Evolutionary conservation across 768 basidiomycete genomes (phyloP).

Genomic region (Gloeopeniophorella convolvens): DNA sequence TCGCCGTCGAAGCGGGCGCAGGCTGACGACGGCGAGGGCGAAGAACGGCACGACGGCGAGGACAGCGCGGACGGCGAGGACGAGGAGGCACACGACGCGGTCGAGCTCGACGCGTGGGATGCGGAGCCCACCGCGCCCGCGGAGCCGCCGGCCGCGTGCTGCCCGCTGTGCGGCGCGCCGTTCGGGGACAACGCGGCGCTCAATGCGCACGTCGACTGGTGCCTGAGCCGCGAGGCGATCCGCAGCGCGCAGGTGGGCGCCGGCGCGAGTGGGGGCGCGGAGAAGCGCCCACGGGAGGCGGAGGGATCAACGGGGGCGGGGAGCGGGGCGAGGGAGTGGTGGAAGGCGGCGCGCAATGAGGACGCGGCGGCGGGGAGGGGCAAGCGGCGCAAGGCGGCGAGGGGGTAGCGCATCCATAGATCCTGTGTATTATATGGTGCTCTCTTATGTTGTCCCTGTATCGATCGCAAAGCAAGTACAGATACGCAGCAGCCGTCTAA

Average conservation of each 20-base stretch:
- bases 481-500: too few relatives aligned
- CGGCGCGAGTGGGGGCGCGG: constrained; percentile 1
- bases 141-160: constrained; percentile 32
- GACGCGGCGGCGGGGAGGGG: too few relatives aligned
- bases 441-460: too few relatives aligned
- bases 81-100: constrained; percentile 33
- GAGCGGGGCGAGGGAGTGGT: too few relatives aligned
- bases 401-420: too few relatives aligned
- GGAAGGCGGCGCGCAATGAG: too few relatives aligned
- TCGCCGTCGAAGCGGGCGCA: constrained; percentile 39
- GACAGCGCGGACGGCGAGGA: constrained; percentile 42
- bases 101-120: neutral
- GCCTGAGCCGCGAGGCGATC: constrained; percentile 75
- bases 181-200: constrained; percentile 71
- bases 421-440: too few relatives aligned
- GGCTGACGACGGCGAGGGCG: constrained; percentile 20
- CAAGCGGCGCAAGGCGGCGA: too few relatives aligned
- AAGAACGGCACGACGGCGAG: constrained; percentile 23
- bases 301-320: neutral
- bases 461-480: too few relatives aligned
- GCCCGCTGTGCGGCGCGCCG: constrained; percentile 65
- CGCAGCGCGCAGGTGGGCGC: constrained; percentile 51
- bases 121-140: neutral
- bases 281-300: neutral
- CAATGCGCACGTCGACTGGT: constrained; percentile 87